Conservation (phyloP, 2,329 filamentous ascomycete species). For the Elsinoe necatrix region DNA sequence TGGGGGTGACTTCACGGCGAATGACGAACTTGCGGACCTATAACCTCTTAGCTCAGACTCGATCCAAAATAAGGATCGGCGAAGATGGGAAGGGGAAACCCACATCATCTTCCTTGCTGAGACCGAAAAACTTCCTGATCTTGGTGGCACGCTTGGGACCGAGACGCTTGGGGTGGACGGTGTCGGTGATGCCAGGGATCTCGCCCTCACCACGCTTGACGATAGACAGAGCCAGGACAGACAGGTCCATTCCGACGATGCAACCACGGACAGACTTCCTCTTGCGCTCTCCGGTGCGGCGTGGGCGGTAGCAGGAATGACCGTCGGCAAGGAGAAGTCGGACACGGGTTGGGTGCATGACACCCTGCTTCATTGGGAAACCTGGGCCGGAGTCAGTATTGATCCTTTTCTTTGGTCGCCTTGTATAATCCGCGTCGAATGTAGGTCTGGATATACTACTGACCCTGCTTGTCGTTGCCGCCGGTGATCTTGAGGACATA, state of each 20-base stretch:
- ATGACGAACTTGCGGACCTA: slow-evolving; percentile 99
- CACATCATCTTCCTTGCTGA: slow-evolving; percentile 99
- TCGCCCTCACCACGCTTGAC: slow-evolving; percentile 97
- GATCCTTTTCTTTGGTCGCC: neutral
- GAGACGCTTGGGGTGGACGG: slow-evolving; percentile 97
- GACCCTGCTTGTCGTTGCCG: slow-evolving; percentile 96
- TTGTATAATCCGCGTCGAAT: neutral
- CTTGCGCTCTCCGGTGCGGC: slow-evolving; percentile 97
- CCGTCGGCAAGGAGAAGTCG: slow-evolving; percentile 89
- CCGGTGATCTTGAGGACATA: slow-evolving; percentile 99
- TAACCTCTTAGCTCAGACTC: slow-evolving; percentile 39
- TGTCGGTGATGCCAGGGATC: slow-evolving; percentile 93
- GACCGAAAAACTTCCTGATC: slow-evolving; percentile 99
- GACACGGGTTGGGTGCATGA: slow-evolving; percentile 98
- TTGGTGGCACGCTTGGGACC: slow-evolving; percentile 99
- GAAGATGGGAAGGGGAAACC: slow-evolving; percentile 59
- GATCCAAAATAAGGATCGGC: slow-evolving; percentile 43
- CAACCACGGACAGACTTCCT: slow-evolving; percentile 98
- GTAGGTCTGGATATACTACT: neutral
- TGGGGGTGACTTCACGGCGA: slow-evolving; percentile 92
- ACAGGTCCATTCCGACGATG: slow-evolving; percentile 93
- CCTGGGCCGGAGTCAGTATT: slow-evolving; percentile 38
- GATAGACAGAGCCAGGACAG: slow-evolving; percentile 86
- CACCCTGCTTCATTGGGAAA: slow-evolving; percentile 99
- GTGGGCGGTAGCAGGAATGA: slow-evolving; percentile 98